Base-by-base conservation (phyloP, 2,329 filamentous ascomycete genomes). In the Onygenales sp. region DNA sequence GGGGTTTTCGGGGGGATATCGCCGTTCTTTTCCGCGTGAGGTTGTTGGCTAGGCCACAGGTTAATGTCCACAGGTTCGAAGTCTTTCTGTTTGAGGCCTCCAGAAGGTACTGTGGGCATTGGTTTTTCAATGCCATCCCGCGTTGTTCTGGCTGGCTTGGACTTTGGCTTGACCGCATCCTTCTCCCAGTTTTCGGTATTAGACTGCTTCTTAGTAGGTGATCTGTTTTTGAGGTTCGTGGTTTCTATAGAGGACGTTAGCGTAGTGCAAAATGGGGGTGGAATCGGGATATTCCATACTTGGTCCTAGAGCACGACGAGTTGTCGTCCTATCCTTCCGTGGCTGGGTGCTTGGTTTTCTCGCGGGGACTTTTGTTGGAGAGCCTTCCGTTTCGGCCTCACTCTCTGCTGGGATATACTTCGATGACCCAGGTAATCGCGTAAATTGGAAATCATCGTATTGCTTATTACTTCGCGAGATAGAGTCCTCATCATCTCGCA, bases 401-500 rank as follows among this genome's bases (percentile, higher is more conserved):
- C 42, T 27, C 14, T 54, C 42, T 6, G 42, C 39, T 8, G 55
- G 31, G 37, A 49, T 7, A 6, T 32, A 33, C n/a, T 36, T 42
- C 4, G 43, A 40, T 13, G 37, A 10, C 13, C 42, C 50, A 17
- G 42, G 51, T 37, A 52, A 71, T 33, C 75, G 69, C 56, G 68
- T 77, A 61, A 74, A 78, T 10, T 68, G 69, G 61, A 79, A 78
- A 32, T 72, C 66, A 17, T 74, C 75, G 40, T 49, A 48, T 8
- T 58, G 53, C 27, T 54, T 33, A 9, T 34, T 21, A 17, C 14
- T 27, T 5, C 32, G 44, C 13, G 47, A 44, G 33, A 36, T 27
- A 2, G 52, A 42, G 31, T 74, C 73, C 17, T 78, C 75, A 9
- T 74, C 74, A 40, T 81, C 77, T 42, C 77, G 71, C 14, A 76